Conservation (phyloP, 2,329 filamentous ascomycete species). For the Scedosporium apiospermum region DNA sequence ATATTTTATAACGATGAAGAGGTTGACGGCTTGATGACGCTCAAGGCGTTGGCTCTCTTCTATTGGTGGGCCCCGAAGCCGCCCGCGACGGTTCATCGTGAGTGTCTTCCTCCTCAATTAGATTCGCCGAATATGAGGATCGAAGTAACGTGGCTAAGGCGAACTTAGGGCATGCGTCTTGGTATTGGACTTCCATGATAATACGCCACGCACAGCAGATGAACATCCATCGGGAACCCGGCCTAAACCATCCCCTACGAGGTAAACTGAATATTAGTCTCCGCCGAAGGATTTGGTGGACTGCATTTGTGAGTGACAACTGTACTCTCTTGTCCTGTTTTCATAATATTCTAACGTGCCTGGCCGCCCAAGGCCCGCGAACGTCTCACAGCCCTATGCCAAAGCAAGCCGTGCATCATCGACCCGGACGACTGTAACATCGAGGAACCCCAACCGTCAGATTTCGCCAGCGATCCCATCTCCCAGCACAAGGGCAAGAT, state of each 20-base stretch:
- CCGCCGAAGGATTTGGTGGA: conserved; percentile 31
- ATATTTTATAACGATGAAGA: conserved; percentile 32
- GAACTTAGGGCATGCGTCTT: conserved; percentile 20
- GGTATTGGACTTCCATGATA: conserved; percentile 35
- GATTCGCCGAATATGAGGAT: too few species aligned
- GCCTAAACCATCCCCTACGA: conserved; percentile 12
- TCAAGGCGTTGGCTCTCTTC: conserved; percentile 28
- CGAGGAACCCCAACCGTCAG: conserved; percentile 23
- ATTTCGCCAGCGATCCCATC: conserved; percentile 24
- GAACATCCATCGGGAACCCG: conserved; percentile 30
- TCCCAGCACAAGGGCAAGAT: conserved; percentile 25
- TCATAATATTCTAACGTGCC: neutral
- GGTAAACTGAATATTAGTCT: conserved; percentile 15
- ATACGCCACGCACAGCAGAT: conserved; percentile 34
- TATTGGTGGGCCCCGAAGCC: conserved; percentile 34
- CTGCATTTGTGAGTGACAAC: conserved; percentile 20
- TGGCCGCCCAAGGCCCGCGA: conserved; percentile 18
- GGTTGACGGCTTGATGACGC: conserved; percentile 21
- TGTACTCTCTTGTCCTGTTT: neutral
- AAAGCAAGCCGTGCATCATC: conserved; percentile 32
- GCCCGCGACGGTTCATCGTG: conserved; percentile 25
- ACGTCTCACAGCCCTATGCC: conserved; percentile 29
- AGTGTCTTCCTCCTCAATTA: too few species aligned
- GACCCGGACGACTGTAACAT: conserved; percentile 31
- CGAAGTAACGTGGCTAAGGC: too few species aligned